A percentile compares a stretch with the other conserved stretches of the same genome.
Conservation (phyloP, 768 basidiomycete species). For the Boletus sp. region DNA sequence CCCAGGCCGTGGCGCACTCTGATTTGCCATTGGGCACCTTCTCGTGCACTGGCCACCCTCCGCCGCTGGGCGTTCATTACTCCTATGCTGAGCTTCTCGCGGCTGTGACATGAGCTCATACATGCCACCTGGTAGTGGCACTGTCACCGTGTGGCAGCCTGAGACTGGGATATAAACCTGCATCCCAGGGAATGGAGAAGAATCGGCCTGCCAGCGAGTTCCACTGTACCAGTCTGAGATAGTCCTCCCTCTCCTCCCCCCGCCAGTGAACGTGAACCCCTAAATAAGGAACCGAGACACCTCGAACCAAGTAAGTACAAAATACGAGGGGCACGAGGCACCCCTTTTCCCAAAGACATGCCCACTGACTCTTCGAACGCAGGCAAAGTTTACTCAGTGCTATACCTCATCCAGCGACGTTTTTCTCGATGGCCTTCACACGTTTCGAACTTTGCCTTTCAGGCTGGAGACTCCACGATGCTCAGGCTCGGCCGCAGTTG, state of each 20-base stretch:
- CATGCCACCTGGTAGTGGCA: conserved; percentile 28
- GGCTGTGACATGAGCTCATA: conserved; percentile 22
- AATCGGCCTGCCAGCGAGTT: conserved; percentile 5
- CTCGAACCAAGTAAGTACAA: background rate
- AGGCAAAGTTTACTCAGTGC: background rate
- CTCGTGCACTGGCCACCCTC: conserved; percentile 1
- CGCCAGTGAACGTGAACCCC: background rate
- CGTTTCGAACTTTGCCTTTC: conserved; percentile 25
- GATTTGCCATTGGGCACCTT: conserved; percentile 13
- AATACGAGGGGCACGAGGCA: background rate
- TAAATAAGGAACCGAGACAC: background rate
- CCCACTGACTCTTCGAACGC: background rate
- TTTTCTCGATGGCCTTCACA: conserved; percentile 20
- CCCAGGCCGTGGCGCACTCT: background rate
- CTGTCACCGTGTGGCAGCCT: conserved; percentile 25
- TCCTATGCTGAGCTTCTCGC: conserved; percentile 21
- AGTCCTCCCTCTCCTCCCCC: background rate
- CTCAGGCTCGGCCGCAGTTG: conserved; percentile 22
- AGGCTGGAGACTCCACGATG: conserved; percentile 22
- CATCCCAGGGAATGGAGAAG: conserved; percentile 1
- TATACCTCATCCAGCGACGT: background rate
- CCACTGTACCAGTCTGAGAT: conserved; percentile 13
- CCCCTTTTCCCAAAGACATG: background rate
- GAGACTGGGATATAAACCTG: conserved; percentile 21
- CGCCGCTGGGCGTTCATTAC: conserved; percentile 5